Conservation (phyloP, 306 rosid genomes). For the Cicer judaicum region DNA sequence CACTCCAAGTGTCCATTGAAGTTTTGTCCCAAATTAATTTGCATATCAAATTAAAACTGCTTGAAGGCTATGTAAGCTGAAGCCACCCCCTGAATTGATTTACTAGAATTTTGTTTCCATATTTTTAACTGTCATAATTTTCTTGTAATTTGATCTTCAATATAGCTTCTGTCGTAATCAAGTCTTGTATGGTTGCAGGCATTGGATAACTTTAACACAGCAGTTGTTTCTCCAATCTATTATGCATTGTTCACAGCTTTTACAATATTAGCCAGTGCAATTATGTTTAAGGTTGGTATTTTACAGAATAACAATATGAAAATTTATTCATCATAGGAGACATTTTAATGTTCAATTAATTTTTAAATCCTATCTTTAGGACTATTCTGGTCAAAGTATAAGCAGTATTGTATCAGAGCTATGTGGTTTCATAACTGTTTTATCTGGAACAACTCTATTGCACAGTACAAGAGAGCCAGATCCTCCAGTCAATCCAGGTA, state of each 20-base stretch:
- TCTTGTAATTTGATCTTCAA: slow-evolving; percentile 39
- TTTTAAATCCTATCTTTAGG: slow-evolving; percentile 54
- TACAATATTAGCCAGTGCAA: slow-evolving; percentile 86
- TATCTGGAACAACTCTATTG: slow-evolving; percentile 85
- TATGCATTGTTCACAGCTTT: slow-evolving; percentile 88
- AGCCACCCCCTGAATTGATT: slow-evolving; percentile 16
- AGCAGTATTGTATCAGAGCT: slow-evolving; percentile 82
- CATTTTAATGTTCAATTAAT: slow-evolving; percentile 36
- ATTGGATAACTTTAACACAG: slow-evolving; percentile 83
- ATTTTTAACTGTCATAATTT: neutral
- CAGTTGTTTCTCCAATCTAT: slow-evolving; percentile 88
- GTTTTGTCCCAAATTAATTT: neutral
- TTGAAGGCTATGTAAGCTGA: slow-evolving; percentile 30
- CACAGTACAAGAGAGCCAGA: slow-evolving; percentile 79
- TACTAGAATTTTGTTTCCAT: slow-evolving; percentile 22
- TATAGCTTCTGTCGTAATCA: slow-evolving; percentile 20
- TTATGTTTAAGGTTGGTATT: slow-evolving; percentile 87
- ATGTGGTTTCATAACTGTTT: slow-evolving; percentile 84
- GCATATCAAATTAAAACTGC: neutral
- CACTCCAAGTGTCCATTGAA: slow-evolving; percentile 8
- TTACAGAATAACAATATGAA: slow-evolving; percentile 38
- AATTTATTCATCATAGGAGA: slow-evolving; percentile 24
- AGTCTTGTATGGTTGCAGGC: slow-evolving; percentile 61
- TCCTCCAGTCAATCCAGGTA: slow-evolving; percentile 67
- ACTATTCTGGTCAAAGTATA: slow-evolving; percentile 89